Evolutionary conservation across 2,329 filamentous ascomycete genomes (phyloP), one percentile per base, ranked within the genome.

Genomic region (Sclerotinia minor): DNA sequence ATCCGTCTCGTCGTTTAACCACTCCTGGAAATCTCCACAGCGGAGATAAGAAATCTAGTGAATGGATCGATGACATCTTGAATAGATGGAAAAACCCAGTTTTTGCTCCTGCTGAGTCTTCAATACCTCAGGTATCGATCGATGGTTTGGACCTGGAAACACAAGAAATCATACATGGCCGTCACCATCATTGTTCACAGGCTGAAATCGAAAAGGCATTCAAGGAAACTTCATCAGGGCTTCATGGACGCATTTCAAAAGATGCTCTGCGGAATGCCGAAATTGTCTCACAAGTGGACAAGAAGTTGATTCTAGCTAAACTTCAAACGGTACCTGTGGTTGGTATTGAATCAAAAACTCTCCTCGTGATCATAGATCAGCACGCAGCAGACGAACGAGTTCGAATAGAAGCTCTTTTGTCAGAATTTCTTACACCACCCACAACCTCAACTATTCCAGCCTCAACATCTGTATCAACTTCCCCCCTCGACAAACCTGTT

Each of bases 361-460:
- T 87, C 1, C 80, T 98, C 5, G 83, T 96, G 0, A 81, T 97
- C 50, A 82, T 97, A 50, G 95, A 99, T 75, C 95, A 99, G 75
- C 95, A 99, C 76, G 95, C 95, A 0, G 95, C 94, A 3, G 94
- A 97, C 76, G 95, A 99, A 80, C 85, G 95, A 57, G 88, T 91
- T 70, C 88, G 89, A 1, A 85, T 98, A 1, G 95, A 99, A 76
- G 76, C 78, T 0, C 82, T 99, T 0, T 87, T 96, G 76, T 70
- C 75, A 32, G 82, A 86, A 2, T 79, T 91, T 44, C 87, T 83
- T 72, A 70, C 69, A 7, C 76, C 74, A 70, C 67, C 75, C 13
- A 15, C 24, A 24, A 19, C 66, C 17, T 11, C 47, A 11, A 29
- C 7, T 9, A 41, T 24, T 7, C 0, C 52, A 21, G n/a, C 45